phyloP scores from a whole-genome alignment of 108 stramenopile species.

The Fistulifera pelliculosa region DNA sequence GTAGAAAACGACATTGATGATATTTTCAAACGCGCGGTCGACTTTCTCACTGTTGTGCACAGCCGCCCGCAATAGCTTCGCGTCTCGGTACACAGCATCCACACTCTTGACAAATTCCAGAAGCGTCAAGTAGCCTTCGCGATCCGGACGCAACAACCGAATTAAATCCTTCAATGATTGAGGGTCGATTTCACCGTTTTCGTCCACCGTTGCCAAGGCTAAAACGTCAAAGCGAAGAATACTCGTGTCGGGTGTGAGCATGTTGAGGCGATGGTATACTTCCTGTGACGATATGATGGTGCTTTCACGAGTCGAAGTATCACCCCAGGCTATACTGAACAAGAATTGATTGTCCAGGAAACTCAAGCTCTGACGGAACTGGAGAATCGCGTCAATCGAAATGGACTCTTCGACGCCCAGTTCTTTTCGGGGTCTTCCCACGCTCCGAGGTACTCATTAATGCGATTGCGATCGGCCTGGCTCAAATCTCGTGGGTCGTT shows the following conservation, averaged over 20 bases:
- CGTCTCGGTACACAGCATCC: slow-evolving; percentile 53
- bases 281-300: neutral
- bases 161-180: slow-evolving; percentile 33
- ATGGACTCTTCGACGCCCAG: neutral
- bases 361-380: neutral
- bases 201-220: neutral
- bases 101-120: slow-evolving; percentile 56
- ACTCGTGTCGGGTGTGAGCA: neutral
- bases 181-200: slow-evolving; percentile 5
- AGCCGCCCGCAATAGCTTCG: slow-evolving; percentile 50
- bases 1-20: slow-evolving; percentile 55
- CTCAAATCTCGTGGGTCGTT: neutral
- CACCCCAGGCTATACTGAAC: neutral
- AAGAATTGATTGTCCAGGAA: neutral
- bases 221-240: slow-evolving; percentile 5
- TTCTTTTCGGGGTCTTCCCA: slow-evolving; percentile 9
- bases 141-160: slow-evolving; percentile 35
- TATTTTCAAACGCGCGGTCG: slow-evolving; percentile 27
- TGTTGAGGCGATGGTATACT: neutral
- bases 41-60: slow-evolving; percentile 55
- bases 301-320: neutral
- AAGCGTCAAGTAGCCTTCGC: slow-evolving; percentile 32
- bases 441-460: slow-evolving; percentile 1
- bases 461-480: neutral
- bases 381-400: neutral